A percentile compares a stretch with the other conserved stretches of the same genome.
phyloP scores from a whole-genome alignment of 1,284 basidiomycete genomes.

The Lentinus polychrous region DNA sequence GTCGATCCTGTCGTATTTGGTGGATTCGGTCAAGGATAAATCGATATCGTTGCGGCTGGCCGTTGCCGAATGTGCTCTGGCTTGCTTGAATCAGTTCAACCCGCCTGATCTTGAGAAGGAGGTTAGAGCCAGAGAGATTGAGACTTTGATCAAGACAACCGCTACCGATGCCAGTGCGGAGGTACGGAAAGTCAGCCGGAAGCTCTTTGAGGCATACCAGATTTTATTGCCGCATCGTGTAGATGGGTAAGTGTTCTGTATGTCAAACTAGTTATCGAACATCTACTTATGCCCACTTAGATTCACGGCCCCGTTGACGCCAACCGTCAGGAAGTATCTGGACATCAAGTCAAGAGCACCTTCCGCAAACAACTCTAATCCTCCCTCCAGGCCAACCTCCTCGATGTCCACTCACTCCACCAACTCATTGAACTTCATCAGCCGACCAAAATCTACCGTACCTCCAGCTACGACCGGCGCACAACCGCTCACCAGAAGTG shows the following conservation, averaged over 20 bases:
- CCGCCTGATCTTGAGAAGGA: conserved; percentile 70
- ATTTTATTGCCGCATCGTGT: conserved; percentile 61
- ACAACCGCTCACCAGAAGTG: neutral
- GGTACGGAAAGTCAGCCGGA: conserved; percentile 60
- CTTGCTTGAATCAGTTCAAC: conserved; percentile 67
- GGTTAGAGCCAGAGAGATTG: conserved; percentile 55
- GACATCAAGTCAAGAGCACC: conserved; percentile 39
- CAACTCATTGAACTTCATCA: neutral
- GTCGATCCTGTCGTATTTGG: conserved; percentile 55
- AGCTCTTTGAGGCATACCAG: conserved; percentile 73
- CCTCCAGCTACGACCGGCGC: neutral
- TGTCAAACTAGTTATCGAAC: neutral
- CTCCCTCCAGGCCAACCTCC: conserved; percentile 24
- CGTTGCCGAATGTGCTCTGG: conserved; percentile 56
- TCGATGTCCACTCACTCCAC: conserved; percentile 18
- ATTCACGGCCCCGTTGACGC: conserved; percentile 68
- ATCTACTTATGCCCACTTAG: conserved; percentile 32
- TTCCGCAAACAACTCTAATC: conserved; percentile 16
- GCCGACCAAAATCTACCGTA: conserved; percentile 6
- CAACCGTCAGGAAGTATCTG: conserved; percentile 73
- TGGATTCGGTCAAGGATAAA: conserved; percentile 63
- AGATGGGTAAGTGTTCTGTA: conserved; percentile 44
- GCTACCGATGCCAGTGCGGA: conserved; percentile 75
- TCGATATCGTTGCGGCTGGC: conserved; percentile 55
- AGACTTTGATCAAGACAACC: conserved; percentile 59